Base-by-base conservation (phyloP, 2,329 filamentous ascomycete species). In the Magnaporthiopsis incrustans region DNA sequence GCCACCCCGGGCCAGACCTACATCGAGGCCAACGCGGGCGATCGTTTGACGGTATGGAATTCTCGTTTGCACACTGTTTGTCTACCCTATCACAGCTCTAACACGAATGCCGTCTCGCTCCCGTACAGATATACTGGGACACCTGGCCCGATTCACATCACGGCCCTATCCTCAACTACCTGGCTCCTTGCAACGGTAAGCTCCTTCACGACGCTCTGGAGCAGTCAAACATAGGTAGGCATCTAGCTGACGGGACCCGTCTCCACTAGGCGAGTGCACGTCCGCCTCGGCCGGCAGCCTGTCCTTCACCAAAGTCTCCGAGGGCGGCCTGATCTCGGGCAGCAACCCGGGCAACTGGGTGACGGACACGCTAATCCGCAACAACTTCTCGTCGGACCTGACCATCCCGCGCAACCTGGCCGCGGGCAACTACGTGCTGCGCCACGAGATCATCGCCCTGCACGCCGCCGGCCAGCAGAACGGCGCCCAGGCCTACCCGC, bases 91-190 rank as follows among this genome's bases (percentile, higher is more conserved):
- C 10, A 33, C 27, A 30, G 12, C 7, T 8, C 44, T 53, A 5
- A 53, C 44, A n/a, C n/a, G n/a, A n/a, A n/a, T n/a, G 18, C 8
- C 22, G 18, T n/a, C 4, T n/a, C 22, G 1, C 44, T 53, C 44
- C 44, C 8, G 18, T 6, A n/a, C 7, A 53, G 44, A 70, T 80
- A 62, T 70, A 76, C 60, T 81, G 79, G 79, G 73, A 68, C 30
- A 69, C 67, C 1, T 81, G 78, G 79, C 77, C 78, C 53, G 73
- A 73, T 0, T 73, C 70, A n/a, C 80, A 82, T 71, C 67, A 77
- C 35, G 78, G 82, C 0, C 86, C 86, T 10, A 81, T 89, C 68
- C 79, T 89, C 67, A 82, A 82, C 73, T 89, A 89, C 77, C 76
- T 89, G n/a, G 87, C 87, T 14, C 2, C 33, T 57, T 67, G 67